Conservation (phyloP, 2,329 filamentous ascomycete species). For the Colletotrichum musicola region DNA sequence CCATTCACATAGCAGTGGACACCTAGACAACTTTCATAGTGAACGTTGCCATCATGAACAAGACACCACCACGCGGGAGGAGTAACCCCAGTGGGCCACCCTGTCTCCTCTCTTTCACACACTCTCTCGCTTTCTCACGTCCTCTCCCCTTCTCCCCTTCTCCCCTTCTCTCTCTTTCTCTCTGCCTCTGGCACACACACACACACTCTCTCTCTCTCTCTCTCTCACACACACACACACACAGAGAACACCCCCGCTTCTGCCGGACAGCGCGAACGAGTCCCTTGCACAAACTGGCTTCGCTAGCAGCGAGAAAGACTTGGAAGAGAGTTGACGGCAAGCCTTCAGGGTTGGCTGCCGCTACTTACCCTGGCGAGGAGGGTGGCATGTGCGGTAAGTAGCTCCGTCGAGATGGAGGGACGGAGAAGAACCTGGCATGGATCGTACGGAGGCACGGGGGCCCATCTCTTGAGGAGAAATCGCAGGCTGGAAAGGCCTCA, state of each 20-base stretch:
- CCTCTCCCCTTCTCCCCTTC: neutral
- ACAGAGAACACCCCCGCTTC: constrained; percentile 36
- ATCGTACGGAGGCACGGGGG: constrained; percentile 46
- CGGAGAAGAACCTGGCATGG: constrained; percentile 43
- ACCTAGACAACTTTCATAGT: constrained; percentile 9
- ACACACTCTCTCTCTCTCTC: no score
- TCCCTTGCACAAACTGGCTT: constrained; percentile 39
- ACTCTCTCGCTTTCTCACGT: constrained; percentile 6
- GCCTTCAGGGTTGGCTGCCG: constrained; percentile 36
- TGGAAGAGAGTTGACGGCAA: constrained; percentile 38
- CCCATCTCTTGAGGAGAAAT: constrained; percentile 37
- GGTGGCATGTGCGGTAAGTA: constrained; percentile 38
- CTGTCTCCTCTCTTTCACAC: neutral
- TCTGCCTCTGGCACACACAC: constrained; percentile 2
- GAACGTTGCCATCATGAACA: constrained; percentile 12
- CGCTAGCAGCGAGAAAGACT: constrained; percentile 30
- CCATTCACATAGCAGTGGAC: constrained; percentile 6
- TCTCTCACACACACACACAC: neutral
- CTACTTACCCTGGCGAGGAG: constrained; percentile 32
- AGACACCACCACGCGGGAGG: constrained; percentile 20
- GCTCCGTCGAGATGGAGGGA: constrained; percentile 51
- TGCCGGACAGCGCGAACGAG: constrained; percentile 37
- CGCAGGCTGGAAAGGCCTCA: constrained; percentile 38
- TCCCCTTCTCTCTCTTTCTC: neutral
- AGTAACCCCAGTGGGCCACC: constrained; percentile 24